These are phyloP conservation scores for Microbotryum violaceum DNA, from an alignment of 1,284 basidiomycete species.

Conservation along the genomic window DNA sequence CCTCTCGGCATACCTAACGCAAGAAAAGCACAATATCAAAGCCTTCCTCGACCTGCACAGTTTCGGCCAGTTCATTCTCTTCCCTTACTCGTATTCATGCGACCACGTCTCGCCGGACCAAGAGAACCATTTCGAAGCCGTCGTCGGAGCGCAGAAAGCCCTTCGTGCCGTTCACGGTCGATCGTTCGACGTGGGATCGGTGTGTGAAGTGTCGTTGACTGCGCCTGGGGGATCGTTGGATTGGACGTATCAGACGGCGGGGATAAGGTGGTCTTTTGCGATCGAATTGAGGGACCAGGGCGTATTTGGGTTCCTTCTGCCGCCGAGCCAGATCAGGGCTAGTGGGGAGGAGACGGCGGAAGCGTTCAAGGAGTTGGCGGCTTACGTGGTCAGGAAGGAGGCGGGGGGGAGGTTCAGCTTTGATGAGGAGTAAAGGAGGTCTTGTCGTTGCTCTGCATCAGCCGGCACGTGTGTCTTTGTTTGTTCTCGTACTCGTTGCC, in stretches of 20 bases:
- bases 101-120: constrained; percentile 59
- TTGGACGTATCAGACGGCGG: constrained; percentile 55
- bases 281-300: constrained; percentile 74
- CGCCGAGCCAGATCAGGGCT: constrained; percentile 62
- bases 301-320: constrained; percentile 72
- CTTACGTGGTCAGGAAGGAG: constrained; percentile 50
- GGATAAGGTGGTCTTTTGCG: constrained; percentile 65
- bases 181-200: constrained; percentile 50
- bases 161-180: constrained; percentile 44
- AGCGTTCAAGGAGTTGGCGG: constrained; percentile 58
- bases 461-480: too few species aligned
- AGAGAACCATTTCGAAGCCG: constrained; percentile 72
- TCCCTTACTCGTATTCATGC: constrained; percentile 69
- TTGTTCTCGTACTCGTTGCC: too few species aligned
- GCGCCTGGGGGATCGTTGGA: constrained; percentile 68
- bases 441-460: too few species aligned
- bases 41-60: constrained; percentile 68
- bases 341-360: constrained; percentile 65
- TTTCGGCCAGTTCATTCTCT: constrained; percentile 70
- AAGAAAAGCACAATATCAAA: constrained; percentile 48
- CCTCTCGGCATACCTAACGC: constrained; percentile 60
- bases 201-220: constrained; percentile 38
- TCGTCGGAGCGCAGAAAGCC: constrained; percentile 60
- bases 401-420: constrained; percentile 22
- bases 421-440: neutral